Evolutionary conservation across 2,329 filamentous ascomycete species (phyloP).

Genomic region (Diaporthe nobilis): DNA sequence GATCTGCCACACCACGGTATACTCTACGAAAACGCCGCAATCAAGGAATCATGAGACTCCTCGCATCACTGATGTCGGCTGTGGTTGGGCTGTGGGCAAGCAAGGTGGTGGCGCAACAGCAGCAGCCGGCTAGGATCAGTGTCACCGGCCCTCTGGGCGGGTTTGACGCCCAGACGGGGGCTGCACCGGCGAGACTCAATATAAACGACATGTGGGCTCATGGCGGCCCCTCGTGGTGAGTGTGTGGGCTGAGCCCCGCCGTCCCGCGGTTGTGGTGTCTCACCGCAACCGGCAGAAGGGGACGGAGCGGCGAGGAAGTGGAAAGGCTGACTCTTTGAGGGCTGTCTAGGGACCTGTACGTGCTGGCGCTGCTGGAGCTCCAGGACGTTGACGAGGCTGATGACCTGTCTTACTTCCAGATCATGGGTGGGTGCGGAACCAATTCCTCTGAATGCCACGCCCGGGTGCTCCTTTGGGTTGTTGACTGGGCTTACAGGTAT

Average conservation of each 20-base stretch:
- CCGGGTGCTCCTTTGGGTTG: neutral
- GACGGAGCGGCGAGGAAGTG: too few species aligned
- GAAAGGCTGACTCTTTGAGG: constrained; percentile 24
- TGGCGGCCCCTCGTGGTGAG: constrained; percentile 61
- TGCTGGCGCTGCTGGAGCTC: constrained; percentile 61
- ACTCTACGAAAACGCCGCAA: neutral
- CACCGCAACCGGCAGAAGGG: neutral
- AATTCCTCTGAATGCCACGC: neutral
- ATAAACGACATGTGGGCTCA: constrained; percentile 61
- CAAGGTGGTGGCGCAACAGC: constrained; percentile 24
- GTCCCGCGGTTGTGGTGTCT: constrained; percentile 16
- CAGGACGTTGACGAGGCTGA: constrained; percentile 58
- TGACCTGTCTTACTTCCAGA: constrained; percentile 64
- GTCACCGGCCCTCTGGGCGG: constrained; percentile 57
- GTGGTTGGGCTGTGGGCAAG: neutral
- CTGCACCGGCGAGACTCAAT: constrained; percentile 60
- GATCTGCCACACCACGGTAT: neutral
- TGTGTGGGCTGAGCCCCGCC: constrained; percentile 2
- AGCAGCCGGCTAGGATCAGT: constrained; percentile 21
- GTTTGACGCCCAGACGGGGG: constrained; percentile 54
- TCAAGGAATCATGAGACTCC: constrained; percentile 21
- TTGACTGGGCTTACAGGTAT: constrained; percentile 47
- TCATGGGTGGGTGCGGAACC: constrained; percentile 60
- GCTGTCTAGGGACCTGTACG: constrained; percentile 62
- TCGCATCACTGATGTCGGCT: neutral